A percentile compares a stretch with the other conserved stretches of the same genome.
These are phyloP conservation scores for Coniochaeta pulveracea DNA, from an alignment of 2,329 filamentous ascomycete species.

Conservation along the genomic window DNA sequence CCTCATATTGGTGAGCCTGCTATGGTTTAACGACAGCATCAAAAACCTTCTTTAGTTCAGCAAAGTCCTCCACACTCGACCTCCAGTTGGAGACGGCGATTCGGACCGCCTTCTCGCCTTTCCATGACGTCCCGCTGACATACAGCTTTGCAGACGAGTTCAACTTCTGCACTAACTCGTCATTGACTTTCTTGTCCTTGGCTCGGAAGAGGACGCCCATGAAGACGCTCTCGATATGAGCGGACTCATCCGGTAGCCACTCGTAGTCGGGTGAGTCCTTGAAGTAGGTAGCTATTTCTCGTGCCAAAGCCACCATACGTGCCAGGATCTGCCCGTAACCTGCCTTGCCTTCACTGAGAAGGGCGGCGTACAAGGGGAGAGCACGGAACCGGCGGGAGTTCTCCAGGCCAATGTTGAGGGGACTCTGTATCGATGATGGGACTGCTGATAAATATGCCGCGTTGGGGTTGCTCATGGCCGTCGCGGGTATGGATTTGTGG, in stretches of 20 bases:
- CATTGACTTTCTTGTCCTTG: conserved; percentile 51
- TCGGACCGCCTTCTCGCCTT: conserved; percentile 61
- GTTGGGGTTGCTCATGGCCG: conserved; percentile 73
- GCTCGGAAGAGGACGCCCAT: conserved; percentile 70
- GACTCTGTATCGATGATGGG: conserved; percentile 52
- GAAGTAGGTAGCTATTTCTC: conserved; percentile 55
- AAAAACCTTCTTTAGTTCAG: conserved; percentile 48
- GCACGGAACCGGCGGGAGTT: conserved; percentile 88
- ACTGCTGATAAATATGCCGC: conserved; percentile 61
- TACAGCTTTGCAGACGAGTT: conserved; percentile 68
- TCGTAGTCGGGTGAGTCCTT: conserved; percentile 50
- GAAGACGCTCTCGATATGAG: conserved; percentile 40
- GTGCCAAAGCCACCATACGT: conserved; percentile 60
- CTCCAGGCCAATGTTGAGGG: conserved; percentile 77
- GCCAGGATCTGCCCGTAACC: conserved; percentile 62
- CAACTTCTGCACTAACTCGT: conserved; percentile 55
- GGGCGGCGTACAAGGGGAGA: conserved; percentile 74
- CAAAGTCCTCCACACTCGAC: conserved; percentile 58
- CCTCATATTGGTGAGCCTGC: too few relatives aligned
- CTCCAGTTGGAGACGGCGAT: conserved; percentile 82
- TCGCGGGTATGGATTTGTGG: conserved; percentile 41
- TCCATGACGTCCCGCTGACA: conserved; percentile 73
- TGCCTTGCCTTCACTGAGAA: conserved; percentile 59
- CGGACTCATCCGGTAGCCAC: conserved; percentile 40
- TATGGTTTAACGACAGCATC: conserved; percentile 15